These are phyloP conservation scores for Primulina huaijiensis DNA, from an alignment of 257 asterid species.

Conservation along the genomic window DNA sequence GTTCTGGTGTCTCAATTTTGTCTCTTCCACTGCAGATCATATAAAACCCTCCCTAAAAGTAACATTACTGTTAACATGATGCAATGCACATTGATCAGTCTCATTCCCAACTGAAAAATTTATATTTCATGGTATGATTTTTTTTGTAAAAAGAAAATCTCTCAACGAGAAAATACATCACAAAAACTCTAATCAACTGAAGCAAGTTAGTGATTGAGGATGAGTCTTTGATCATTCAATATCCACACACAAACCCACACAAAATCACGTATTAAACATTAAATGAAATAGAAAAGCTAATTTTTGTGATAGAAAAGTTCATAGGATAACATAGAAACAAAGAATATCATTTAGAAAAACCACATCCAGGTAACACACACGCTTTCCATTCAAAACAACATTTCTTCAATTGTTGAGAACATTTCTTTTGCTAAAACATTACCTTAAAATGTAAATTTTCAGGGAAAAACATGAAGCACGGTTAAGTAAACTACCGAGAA, in stretches of 20 bases:
- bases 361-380: background rate
- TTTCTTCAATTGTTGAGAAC: background rate
- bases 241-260: background rate
- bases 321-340: background rate
- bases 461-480: background rate
- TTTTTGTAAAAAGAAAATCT: too few species aligned
- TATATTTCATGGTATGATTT: background rate
- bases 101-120: too few species aligned
- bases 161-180: background rate
- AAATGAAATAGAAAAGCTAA: too few species aligned
- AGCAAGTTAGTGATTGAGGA: background rate
- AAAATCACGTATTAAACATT: too few species aligned
- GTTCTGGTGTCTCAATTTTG: constrained; percentile 86
- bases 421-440: background rate
- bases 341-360: background rate
- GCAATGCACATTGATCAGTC: background rate
- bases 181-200: background rate
- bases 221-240: background rate
- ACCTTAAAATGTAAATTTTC: background rate
- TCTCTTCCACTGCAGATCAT: constrained; percentile 81
- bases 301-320: background rate
- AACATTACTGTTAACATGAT: constrained; percentile 16
- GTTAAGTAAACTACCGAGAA: background rate
- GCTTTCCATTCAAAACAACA: background rate
- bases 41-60: constrained; percentile 71